Conservation (phyloP, 441 rosid genomes). For the Corymbia citriodora region DNA sequence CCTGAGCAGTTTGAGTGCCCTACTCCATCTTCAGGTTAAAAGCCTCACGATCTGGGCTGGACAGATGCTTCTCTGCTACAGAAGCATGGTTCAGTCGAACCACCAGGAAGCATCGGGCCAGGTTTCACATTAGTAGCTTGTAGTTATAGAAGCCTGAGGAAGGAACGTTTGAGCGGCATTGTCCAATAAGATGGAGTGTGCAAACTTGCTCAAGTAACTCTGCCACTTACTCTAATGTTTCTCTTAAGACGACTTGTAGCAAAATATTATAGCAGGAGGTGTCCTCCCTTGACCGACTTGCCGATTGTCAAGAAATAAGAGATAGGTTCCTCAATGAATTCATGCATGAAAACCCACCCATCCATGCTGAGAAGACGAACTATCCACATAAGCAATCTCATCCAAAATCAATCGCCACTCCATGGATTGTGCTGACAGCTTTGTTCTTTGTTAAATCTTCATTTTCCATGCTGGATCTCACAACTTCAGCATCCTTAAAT, state of each 20-base stretch:
- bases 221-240: background rate
- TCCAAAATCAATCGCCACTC: slow-evolving; percentile 3
- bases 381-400: background rate
- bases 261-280: background rate
- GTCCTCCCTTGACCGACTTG: background rate
- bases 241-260: background rate
- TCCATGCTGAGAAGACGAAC: background rate
- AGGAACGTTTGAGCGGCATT: background rate
- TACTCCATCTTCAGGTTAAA: background rate
- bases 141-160: background rate
- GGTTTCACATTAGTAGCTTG: background rate
- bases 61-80: background rate
- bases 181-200: background rate
- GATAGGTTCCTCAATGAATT: background rate
- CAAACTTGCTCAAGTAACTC: background rate
- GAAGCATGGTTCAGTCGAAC: background rate
- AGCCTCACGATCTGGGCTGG: background rate
- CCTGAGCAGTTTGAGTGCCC: background rate
- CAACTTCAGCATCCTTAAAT: slow-evolving; percentile 39
- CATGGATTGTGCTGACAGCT: slow-evolving; percentile 25
- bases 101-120: background rate
- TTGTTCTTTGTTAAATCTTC: slow-evolving; percentile 22
- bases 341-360: background rate
- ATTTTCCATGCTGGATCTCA: slow-evolving; percentile 22
- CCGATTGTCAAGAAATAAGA: background rate